Evolutionary conservation across 345 rosid genomes (phyloP), one percentile per base, ranked within the genome.

Genomic region (Eucalyptus regnans): DNA sequence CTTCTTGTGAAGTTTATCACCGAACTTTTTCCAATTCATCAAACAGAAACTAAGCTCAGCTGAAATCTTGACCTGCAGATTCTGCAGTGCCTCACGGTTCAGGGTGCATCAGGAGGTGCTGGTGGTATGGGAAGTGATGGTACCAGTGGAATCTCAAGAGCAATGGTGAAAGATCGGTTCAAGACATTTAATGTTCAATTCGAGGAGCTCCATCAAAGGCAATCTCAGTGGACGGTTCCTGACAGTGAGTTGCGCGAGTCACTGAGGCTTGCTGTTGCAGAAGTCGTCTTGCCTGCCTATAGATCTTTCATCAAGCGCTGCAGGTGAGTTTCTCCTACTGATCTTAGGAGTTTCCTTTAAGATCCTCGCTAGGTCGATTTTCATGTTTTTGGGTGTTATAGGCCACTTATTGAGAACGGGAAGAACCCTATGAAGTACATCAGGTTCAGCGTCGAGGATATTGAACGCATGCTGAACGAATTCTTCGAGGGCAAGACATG

Each of bases 191-290:
- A 96, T 88, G 66, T 87, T 48, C 97, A 94, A 91, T 98, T 98
- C 58, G 99, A 98, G 92, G 99, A 98, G 92, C 92, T 97, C 92
- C 96, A 98, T 89, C 96, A 93, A 81, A 95, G 98, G 89, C 99
- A 98, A 92, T 96, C 97, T 41, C 99, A 98, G 83, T 97, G 99
- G 99, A 96, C 98, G 10, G 97, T 98, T 88, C 99, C 99, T 0
- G 99, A 98, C 94, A 97, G 98, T 23, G 99, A 98, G 90, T 89
- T 97, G 88, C 95, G 99, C 2, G 99, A 98, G 87, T 98, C 99
- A 43, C 90, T 98, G 51, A 94, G 99, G 87, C 98, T 98, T 9
- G 99, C 99, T 54, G 99, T 98, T 86, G 99, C 99, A 5, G 99
- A 98, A 91, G 98, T 98, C 43, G 96, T 98, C 88, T 93, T 98